Evolutionary conservation across 257 asterid species (phyloP).

Genomic region (Solanum bulbocastanum): DNA sequence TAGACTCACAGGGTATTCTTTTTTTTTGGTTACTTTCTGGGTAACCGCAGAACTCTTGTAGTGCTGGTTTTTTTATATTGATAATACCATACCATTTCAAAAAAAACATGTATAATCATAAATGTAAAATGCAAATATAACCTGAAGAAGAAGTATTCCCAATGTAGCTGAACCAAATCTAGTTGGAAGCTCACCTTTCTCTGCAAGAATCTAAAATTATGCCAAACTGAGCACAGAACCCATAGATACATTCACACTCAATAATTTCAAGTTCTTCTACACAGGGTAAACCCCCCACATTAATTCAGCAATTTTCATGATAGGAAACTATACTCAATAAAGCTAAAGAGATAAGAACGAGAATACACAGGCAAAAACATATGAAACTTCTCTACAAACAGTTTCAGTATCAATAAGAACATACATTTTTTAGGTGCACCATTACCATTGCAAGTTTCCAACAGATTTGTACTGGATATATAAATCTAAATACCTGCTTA

Average conservation of each 20-base stretch:
- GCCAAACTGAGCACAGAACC: constrained; percentile 25
- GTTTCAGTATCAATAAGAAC: not conserved
- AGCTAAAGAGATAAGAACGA: not conserved
- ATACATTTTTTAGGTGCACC: not conserved
- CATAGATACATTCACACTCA: not conserved
- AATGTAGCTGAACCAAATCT: constrained; percentile 96
- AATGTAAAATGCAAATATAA: constrained; percentile 8
- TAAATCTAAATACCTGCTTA: not conserved
- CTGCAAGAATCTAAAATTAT: constrained; percentile 86
- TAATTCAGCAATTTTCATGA: not conserved
- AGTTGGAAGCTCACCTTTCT: constrained; percentile 97
- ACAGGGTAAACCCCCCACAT: not conserved
- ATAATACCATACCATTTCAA: not conserved
- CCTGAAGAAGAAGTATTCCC: constrained; percentile 95
- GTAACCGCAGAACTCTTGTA: not conserved
- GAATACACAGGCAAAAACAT: not conserved
- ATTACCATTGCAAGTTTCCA: not conserved
- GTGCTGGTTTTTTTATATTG: not conserved
- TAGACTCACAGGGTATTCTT: not conserved
- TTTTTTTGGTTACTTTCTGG: not conserved
- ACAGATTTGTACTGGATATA: not conserved
- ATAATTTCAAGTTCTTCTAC: not conserved
- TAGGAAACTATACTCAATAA: not conserved
- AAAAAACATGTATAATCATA: not conserved
- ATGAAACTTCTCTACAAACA: not conserved